Conservation (phyloP, 352 stramenopile species). For the Pythium folliculosum region DNA sequence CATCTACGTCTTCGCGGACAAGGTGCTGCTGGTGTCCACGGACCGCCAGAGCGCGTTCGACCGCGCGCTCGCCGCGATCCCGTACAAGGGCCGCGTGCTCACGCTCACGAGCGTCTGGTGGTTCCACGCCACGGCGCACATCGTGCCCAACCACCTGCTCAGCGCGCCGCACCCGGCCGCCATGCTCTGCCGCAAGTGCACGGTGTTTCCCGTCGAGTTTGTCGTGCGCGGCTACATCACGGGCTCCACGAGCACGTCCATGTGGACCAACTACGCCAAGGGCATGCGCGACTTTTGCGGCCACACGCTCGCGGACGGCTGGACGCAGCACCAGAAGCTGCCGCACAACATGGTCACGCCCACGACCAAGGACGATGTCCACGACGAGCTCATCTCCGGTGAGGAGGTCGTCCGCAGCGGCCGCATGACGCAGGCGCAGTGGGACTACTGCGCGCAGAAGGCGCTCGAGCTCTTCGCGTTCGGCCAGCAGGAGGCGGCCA, state of each 20-base stretch:
- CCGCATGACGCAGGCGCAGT: constrained; percentile 97
- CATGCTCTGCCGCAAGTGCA: constrained; percentile 96
- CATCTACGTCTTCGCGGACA: constrained; percentile 86
- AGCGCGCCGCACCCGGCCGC: constrained; percentile 94
- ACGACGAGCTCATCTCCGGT: constrained; percentile 98
- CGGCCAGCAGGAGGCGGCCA: constrained; percentile 89
- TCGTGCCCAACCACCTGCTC: constrained; percentile 98
- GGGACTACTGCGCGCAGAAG: constrained; percentile 93
- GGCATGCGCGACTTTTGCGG: constrained; percentile 97
- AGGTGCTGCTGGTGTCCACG: constrained; percentile 97
- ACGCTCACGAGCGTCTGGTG: constrained; percentile 96
- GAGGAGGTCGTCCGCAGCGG: constrained; percentile 92
- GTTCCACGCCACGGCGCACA: constrained; percentile 95
- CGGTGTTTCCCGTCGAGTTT: constrained; percentile 98
- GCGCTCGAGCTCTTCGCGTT: constrained; percentile 92
- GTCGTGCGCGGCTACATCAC: constrained; percentile 97
- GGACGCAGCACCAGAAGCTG: constrained; percentile 98
- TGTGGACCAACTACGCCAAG: constrained; percentile 99
- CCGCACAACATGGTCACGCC: constrained; percentile 95
- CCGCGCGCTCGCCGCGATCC: constrained; percentile 93
- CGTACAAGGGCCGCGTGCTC: constrained; percentile 97
- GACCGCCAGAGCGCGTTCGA: constrained; percentile 99
- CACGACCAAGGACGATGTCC: constrained; percentile 98
- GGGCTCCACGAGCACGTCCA: constrained; percentile 97
- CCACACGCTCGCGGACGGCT: constrained; percentile 92